Conservation (phyloP, 1,284 basidiomycete genomes). For the Wallemia mellicola region DNA sequence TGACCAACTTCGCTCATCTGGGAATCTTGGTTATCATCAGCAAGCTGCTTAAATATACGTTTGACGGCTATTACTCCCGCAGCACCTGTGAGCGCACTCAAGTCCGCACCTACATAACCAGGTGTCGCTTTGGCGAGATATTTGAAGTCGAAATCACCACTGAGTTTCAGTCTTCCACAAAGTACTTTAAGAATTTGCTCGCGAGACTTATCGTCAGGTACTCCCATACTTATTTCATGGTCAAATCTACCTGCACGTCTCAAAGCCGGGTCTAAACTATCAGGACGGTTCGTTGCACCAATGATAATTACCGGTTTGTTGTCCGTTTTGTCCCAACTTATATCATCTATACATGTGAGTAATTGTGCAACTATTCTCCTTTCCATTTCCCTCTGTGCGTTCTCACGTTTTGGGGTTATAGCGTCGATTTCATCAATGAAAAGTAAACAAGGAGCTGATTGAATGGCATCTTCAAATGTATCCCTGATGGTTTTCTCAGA, state of each 20-base stretch:
- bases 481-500: slow-evolving; percentile 84
- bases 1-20: too few relatives aligned
- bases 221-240: slow-evolving; percentile 89
- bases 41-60: slow-evolving; percentile 65
- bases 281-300: slow-evolving; percentile 82
- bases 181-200: slow-evolving; percentile 61
- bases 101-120: slow-evolving; percentile 85
- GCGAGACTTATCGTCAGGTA: slow-evolving; percentile 65
- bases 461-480: slow-evolving; percentile 85
- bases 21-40: slow-evolving; percentile 25
- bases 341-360: slow-evolving; percentile 83
- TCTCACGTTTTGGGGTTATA: slow-evolving; percentile 89
- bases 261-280: slow-evolving; percentile 73
- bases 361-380: slow-evolving; percentile 87
- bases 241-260: slow-evolving; percentile 83
- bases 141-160: slow-evolving; percentile 51
- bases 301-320: slow-evolving; percentile 79
- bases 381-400: slow-evolving; percentile 92
- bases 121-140: slow-evolving; percentile 73
- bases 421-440: slow-evolving; percentile 97
- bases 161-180: slow-evolving; percentile 38
- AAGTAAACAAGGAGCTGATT: slow-evolving; percentile 56
- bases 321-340: slow-evolving; percentile 70
- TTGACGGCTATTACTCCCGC: slow-evolving; percentile 90
- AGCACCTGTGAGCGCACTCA: slow-evolving; percentile 65